Percentiles rank a stretch among this genome's conserved stretches.
Evolutionary conservation across 495 filamentous ascomycete species (phyloP).

Genomic region (Sabuloglossum arenarium): DNA sequence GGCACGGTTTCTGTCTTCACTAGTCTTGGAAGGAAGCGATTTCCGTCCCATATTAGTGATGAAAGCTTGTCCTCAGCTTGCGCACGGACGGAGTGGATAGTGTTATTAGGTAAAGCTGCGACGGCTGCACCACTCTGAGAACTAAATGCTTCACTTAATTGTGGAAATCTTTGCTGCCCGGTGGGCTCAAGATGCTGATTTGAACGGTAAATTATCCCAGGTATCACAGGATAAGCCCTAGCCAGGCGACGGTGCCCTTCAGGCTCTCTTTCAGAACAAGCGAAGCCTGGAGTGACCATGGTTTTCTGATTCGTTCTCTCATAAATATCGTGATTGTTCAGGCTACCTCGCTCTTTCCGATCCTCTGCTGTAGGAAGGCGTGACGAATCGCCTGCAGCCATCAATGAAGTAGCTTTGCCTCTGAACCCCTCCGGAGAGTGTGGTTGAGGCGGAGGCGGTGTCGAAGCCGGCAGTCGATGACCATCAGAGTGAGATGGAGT

Average conservation of each 20-base stretch:
- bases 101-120: background rate
- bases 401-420: background rate
- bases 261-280: background rate
- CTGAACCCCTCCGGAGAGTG: background rate
- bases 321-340: background rate
- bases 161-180: background rate
- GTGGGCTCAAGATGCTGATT: background rate
- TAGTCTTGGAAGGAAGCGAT: slow-evolving; percentile 37
- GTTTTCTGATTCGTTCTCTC: background rate
- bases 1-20: slow-evolving; percentile 38
- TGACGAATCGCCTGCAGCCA: background rate
- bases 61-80: background rate
- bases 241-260: background rate
- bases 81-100: background rate
- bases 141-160: background rate
- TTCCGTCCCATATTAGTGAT: slow-evolving; percentile 32
- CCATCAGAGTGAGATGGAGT: background rate
- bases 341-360: background rate
- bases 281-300: background rate
- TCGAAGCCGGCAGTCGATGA: background rate
- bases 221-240: background rate
- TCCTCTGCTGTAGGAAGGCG: background rate
- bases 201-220: background rate
- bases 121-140: background rate
- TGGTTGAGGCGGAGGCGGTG: background rate